phyloP scores from a whole-genome alignment of 768 basidiomycete species.

The Boletus pseudopeckii region DNA sequence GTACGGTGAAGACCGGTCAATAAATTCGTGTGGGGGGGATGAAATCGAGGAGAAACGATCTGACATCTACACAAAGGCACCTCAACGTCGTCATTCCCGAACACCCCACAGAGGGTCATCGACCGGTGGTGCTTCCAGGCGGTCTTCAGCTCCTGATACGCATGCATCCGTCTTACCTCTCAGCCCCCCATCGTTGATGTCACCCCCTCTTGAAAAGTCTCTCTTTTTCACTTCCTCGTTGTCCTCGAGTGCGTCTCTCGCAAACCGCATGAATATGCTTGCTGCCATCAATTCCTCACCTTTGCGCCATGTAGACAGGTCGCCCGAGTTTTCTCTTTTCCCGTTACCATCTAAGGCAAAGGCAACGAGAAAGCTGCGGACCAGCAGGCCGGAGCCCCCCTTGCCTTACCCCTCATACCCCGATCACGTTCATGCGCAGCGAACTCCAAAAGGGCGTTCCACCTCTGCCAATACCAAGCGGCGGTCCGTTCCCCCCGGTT shows the following conservation, averaged over 20 bases:
- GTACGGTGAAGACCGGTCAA: background rate
- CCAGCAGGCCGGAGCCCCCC: conserved; percentile 6
- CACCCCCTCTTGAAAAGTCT: conserved; percentile 51
- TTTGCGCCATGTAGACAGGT: background rate
- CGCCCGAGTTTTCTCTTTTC: conserved; percentile 17
- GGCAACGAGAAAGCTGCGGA: conserved; percentile 3
- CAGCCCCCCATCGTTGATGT: conserved; percentile 56
- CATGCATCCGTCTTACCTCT: conserved; percentile 46
- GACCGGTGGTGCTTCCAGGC: background rate
- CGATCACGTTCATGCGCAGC: background rate
- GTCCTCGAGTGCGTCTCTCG: conserved; percentile 18
- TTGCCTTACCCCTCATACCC: conserved; percentile 27
- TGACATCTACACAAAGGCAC: conserved; percentile 20
- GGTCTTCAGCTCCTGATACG: conserved; percentile 19
- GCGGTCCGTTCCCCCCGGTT: conserved; percentile 5
- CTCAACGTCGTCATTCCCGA: conserved; percentile 14
- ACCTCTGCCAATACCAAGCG: background rate
- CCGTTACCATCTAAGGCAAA: conserved; percentile 15
- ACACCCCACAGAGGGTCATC: background rate
- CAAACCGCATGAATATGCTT: background rate
- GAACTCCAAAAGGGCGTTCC: background rate
- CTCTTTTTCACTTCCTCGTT: conserved; percentile 47
- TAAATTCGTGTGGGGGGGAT: background rate
- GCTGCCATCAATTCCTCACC: background rate
- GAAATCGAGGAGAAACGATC: background rate